phyloP scores from a whole-genome alignment of 306 rosid species.

The Lathyrus oleraceus region DNA sequence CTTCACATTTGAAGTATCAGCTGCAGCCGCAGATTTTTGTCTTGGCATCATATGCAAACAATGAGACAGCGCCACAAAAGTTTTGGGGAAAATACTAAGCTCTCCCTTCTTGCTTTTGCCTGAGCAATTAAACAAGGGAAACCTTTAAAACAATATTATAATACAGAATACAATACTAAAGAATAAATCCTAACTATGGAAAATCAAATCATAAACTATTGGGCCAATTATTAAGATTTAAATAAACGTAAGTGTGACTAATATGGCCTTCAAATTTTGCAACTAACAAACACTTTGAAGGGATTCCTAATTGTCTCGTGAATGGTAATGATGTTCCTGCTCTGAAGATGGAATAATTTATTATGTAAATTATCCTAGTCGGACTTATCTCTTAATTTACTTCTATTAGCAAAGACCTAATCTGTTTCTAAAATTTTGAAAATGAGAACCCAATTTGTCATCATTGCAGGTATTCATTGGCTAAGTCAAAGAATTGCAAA shows the following conservation, averaged over 20 bases:
- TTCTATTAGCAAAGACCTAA: background rate
- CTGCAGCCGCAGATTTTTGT: slow-evolving; percentile 61
- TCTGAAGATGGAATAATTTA: background rate
- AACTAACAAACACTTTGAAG: background rate
- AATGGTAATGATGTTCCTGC: slow-evolving; percentile 1
- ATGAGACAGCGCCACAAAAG: slow-evolving; percentile 66
- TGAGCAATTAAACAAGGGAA: slow-evolving; percentile 50
- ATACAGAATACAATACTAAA: background rate
- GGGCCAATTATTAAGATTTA: background rate
- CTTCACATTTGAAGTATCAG: slow-evolving; percentile 61
- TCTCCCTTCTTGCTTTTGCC: slow-evolving; percentile 94
- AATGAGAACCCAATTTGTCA: slow-evolving; percentile 4
- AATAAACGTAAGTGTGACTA: background rate
- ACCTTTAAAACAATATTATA: slow-evolving; percentile 1
- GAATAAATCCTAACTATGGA: background rate
- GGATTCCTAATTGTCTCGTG: background rate
- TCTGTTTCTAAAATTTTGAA: background rate
- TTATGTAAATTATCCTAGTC: background rate
- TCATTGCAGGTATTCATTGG: background rate
- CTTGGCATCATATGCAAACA: slow-evolving; percentile 91
- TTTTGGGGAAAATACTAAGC: slow-evolving; percentile 76
- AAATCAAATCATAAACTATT: background rate
- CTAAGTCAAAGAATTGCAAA: slow-evolving; percentile 11
- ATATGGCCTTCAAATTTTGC: background rate
- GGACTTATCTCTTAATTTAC: background rate